phyloP scores from a whole-genome alignment of 1,139 yeast genomes.

The Pichia sp. region DNA sequence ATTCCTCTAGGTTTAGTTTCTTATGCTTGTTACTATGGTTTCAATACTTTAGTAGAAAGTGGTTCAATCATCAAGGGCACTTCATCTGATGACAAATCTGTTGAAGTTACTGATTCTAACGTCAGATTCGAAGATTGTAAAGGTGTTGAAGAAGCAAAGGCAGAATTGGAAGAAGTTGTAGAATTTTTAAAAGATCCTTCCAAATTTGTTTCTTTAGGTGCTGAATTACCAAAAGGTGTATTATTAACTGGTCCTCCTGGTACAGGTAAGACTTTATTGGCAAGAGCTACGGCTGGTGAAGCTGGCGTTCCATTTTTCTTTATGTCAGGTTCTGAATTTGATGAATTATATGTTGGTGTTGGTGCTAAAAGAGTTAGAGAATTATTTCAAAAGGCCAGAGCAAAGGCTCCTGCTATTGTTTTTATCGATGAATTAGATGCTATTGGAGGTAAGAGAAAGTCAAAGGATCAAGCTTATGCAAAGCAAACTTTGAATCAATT shows the following conservation, averaged over 20 bases:
- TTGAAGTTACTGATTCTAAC: conserved; percentile 79
- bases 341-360: conserved; percentile 96
- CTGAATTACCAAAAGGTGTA: conserved; percentile 95
- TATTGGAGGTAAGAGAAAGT: conserved; percentile 95
- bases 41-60: conserved; percentile 75
- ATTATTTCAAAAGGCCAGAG: conserved; percentile 85
- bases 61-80: conserved; percentile 76
- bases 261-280: conserved; percentile 95
- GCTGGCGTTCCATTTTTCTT: conserved; percentile 98
- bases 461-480: conserved; percentile 96
- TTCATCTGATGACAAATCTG: conserved; percentile 66
- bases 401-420: conserved; percentile 93
- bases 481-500: conserved; percentile 95
- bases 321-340: conserved; percentile 98
- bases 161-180: conserved; percentile 93
- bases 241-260: conserved; percentile 98
- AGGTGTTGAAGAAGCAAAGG: conserved; percentile 98
- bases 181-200: conserved; percentile 95
- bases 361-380: conserved; percentile 98
- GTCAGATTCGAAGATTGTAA: conserved; percentile 90
- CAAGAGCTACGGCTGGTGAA: conserved; percentile 98
- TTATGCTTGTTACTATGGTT: conserved; percentile 67
- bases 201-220: conserved; percentile 93
- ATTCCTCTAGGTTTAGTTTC: conserved; percentile 68
- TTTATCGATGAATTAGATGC: conserved; percentile 97